Conservation (phyloP, 1,284 basidiomycete species). For the Rhodotorula sp. region DNA sequence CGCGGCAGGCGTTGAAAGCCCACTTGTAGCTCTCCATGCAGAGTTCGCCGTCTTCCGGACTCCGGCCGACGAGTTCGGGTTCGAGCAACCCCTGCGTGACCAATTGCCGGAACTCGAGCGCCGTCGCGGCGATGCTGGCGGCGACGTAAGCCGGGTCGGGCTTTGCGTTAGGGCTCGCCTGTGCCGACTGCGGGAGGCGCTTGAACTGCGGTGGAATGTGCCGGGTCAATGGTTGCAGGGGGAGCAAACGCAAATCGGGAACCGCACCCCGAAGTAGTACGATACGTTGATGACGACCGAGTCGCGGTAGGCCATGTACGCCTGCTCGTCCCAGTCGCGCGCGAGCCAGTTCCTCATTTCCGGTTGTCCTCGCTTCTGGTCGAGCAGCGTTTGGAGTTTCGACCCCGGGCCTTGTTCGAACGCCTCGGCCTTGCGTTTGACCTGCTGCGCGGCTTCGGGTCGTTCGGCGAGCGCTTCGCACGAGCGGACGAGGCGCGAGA, state of each 20-base stretch:
- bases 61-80: conserved; percentile 56
- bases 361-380: conserved; percentile 28
- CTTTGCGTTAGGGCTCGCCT: conserved; percentile 47
- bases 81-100: conserved; percentile 65
- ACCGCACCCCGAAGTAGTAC: conserved; percentile 35
- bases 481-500: conserved; percentile 32
- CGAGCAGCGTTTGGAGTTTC: conserved; percentile 37
- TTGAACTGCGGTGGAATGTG: conserved; percentile 26
- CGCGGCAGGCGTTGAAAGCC: conserved; percentile 86
- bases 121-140: conserved; percentile 66
- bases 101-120: conserved; percentile 68
- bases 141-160: conserved; percentile 63
- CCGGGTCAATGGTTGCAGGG: background rate
- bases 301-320: conserved; percentile 44
- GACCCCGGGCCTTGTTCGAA: conserved; percentile 30
- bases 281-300: conserved; percentile 44
- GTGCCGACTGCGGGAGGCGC: conserved; percentile 39
- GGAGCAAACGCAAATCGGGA: background rate
- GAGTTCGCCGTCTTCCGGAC: conserved; percentile 62
- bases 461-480: conserved; percentile 31
- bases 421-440: conserved; percentile 23
- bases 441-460: conserved; percentile 19
- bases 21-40: conserved; percentile 88
- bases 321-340: conserved; percentile 45
- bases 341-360: conserved; percentile 42